Evolutionary conservation across 805 yeast genomes (phyloP).

Genomic region (Jamesozyma rosinii): DNA sequence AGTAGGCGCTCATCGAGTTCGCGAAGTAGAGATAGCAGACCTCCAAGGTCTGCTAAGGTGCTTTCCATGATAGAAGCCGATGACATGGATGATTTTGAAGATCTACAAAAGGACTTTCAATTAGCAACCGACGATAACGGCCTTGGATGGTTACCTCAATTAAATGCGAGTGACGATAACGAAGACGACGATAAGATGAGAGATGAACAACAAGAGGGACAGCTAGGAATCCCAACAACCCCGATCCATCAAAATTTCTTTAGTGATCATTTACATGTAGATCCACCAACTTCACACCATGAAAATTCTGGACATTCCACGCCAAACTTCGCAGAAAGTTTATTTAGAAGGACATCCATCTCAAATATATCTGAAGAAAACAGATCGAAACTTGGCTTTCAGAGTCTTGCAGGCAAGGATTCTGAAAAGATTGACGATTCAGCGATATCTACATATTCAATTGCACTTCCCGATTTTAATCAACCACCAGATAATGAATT

Average conservation of each 20-base stretch:
- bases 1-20: conserved; percentile 7
- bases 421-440: conserved; percentile 1
- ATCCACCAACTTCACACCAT: background rate
- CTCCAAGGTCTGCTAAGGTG: conserved; percentile 22
- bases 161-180: conserved; percentile 5
- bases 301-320: background rate
- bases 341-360: background rate
- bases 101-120: conserved; percentile 25
- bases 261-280: background rate
- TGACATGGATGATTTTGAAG: conserved; percentile 28
- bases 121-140: conserved; percentile 21
- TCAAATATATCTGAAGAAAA: no score
- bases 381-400: no score
- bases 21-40: conserved; percentile 7
- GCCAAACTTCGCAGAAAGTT: background rate
- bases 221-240: background rate
- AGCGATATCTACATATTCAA: conserved; percentile 3
- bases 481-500: conserved; percentile 7
- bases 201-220: background rate
- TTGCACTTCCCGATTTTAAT: conserved; percentile 20
- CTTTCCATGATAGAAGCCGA: conserved; percentile 25
- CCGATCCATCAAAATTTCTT: background rate
- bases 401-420: background rate
- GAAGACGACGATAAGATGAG: background rate
- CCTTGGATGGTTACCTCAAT: conserved; percentile 26